phyloP scores from a whole-genome alignment of 2,329 filamentous ascomycete genomes.

The Fusarium denticulatum region DNA sequence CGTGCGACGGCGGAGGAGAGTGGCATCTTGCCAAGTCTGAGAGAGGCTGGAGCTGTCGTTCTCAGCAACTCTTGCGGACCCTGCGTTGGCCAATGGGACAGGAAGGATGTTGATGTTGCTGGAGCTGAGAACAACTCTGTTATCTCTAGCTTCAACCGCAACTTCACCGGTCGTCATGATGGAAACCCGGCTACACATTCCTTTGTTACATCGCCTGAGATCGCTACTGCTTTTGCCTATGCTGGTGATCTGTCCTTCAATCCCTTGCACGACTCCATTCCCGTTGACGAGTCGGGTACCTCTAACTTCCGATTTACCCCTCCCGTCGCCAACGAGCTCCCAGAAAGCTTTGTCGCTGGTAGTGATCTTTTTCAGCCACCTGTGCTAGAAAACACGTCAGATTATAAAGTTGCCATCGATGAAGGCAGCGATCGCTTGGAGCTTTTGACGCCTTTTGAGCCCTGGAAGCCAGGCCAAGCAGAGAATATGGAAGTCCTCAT shows the following conservation, averaged over 20 bases:
- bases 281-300: conserved; percentile 67
- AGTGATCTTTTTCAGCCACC: neutral
- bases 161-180: conserved; percentile 51
- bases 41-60: conserved; percentile 94
- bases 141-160: conserved; percentile 80
- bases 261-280: conserved; percentile 78
- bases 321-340: neutral
- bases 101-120: conserved; percentile 69
- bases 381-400: neutral
- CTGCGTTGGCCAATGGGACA: conserved; percentile 88
- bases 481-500: conserved; percentile 72
- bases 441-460: conserved; percentile 37
- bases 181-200: conserved; percentile 57
- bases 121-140: conserved; percentile 83
- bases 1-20: conserved; percentile 90
- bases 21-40: conserved; percentile 90
- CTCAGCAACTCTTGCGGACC: conserved; percentile 38
- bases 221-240: conserved; percentile 95
- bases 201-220: conserved; percentile 85
- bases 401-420: conserved; percentile 22
- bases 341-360: neutral
- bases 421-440: conserved; percentile 45
- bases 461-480: conserved; percentile 65
- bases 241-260: conserved; percentile 94
- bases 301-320: neutral